Conservation (phyloP, 2,329 filamentous ascomycete genomes). For the Myotisia sp. region DNA sequence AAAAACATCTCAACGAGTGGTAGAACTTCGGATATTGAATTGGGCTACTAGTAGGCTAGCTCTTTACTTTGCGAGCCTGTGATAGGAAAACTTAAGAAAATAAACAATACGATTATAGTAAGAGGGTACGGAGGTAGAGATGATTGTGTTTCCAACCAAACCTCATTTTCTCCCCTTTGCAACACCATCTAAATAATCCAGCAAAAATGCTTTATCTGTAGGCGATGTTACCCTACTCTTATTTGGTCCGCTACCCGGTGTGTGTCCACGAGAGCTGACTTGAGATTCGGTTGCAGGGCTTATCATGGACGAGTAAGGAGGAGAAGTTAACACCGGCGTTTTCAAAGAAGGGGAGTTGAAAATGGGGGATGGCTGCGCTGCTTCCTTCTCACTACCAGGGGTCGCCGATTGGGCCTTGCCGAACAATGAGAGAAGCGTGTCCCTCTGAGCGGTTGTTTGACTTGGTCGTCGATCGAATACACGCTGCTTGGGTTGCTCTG, state of each 20-base stretch:
- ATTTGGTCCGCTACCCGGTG: background rate
- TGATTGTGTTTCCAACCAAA: no score
- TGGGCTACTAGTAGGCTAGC: no score
- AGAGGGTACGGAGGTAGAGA: no score
- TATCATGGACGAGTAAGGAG: slow-evolving; percentile 3
- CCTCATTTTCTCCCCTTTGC: slow-evolving; percentile 25
- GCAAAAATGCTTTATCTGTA: slow-evolving; percentile 59
- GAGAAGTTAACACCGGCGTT: slow-evolving; percentile 9
- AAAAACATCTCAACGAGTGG: no score
- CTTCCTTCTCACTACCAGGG: background rate
- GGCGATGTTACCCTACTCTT: slow-evolving; percentile 37
- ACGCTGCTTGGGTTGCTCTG: slow-evolving; percentile 8
- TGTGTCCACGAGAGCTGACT: background rate
- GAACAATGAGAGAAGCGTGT: slow-evolving; percentile 48
- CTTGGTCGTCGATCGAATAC: slow-evolving; percentile 25
- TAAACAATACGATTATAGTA: no score
- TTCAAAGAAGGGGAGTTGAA: background rate
- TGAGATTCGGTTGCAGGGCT: slow-evolving; percentile 1
- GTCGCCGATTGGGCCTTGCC: slow-evolving; percentile 28
- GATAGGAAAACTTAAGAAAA: no score
- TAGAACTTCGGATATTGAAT: no score
- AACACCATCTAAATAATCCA: slow-evolving; percentile 55
- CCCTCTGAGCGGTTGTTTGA: slow-evolving; percentile 34
- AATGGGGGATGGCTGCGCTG: background rate
- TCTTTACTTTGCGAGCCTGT: no score